These are phyloP conservation scores for Lasiosphaeris hirsuta DNA, from an alignment of 495 filamentous ascomycete genomes.

Conservation along the genomic window DNA sequence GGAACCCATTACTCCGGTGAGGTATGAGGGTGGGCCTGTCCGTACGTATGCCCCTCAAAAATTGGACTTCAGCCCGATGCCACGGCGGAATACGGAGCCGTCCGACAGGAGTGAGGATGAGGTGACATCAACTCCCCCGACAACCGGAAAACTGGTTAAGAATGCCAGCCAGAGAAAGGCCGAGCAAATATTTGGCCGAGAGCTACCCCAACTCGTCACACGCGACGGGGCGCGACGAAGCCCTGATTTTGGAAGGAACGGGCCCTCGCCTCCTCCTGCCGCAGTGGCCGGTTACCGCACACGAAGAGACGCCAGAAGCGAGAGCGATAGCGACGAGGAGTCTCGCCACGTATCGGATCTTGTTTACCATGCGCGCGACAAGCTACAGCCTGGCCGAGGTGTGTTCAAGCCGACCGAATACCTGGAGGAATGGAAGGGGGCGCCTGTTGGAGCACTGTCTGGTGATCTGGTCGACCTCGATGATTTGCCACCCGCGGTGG, in stretches of 20 bases:
- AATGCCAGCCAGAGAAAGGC: conserved; percentile 27
- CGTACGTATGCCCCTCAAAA: neutral
- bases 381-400: conserved; percentile 38
- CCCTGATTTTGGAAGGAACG: neutral
- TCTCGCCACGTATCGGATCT: conserved; percentile 41
- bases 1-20: conserved; percentile 3
- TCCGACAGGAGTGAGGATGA: conserved; percentile 13
- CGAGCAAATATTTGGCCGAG: conserved; percentile 27
- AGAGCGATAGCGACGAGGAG: conserved; percentile 21
- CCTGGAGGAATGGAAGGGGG: conserved; percentile 59
- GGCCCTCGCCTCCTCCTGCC: conserved; percentile 2
- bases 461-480: conserved; percentile 49
- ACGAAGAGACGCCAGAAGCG: conserved; percentile 16
- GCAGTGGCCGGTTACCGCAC: conserved; percentile 8
- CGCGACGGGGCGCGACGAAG: conserved; percentile 4
- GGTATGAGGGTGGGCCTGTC: neutral
- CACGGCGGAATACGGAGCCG: neutral
- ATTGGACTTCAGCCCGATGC: neutral
- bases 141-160: conserved; percentile 19
- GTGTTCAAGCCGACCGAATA: conserved; percentile 45
- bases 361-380: conserved; percentile 42
- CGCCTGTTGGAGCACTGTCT: conserved; percentile 47
- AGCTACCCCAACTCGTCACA: conserved; percentile 7
- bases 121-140: conserved; percentile 8
- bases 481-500: conserved; percentile 30